Base-by-base conservation (phyloP, 495 filamentous ascomycete species). In the Chaetomium tenue region DNA sequence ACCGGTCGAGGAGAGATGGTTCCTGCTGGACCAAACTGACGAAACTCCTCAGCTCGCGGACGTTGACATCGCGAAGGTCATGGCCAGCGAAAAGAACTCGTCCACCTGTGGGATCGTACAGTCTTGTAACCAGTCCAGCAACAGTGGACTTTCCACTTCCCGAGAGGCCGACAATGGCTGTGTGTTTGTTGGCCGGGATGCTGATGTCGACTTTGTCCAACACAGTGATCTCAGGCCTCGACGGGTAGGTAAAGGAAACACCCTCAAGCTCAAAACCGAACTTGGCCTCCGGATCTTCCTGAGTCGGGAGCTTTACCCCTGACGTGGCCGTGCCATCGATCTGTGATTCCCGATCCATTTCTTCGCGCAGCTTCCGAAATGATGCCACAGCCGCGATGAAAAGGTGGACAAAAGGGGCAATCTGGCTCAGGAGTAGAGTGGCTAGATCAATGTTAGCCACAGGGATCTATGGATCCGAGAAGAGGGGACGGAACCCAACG, bases 201-300 rank as follows among this genome's bases (percentile, higher is more conserved):
- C 79, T 64, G 13, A 98, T 80, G 64, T 81, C 89, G 58, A 97
- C 88, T 60, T 89, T 85, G 50, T 89, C 75, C 81, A 97, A 89
- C 23, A 97, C 87, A 13, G 85, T 83, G 48, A 93, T 90, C 66
- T 94, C 90, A 0, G 93, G 89, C 28, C 94, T 82, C 0, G 91
- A 96, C 3, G 94, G 93, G 65, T 98, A 98, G 65, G 94, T 88
- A 68, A 95, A 92, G 70, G 89, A 92, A 66, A 97, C 81, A 58
- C 91, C 82, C 62, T 85, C 77, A 15, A 98, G 80, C 66, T 92
- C 86, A 58, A 97, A 85, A 26, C 92, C 93, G 25, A 88, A 80
- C 3, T 92, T 82, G 44, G 5, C 71, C 6, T 88, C 83, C 5
- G 11, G 3, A 20, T 46, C 59, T 26, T 15, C 83, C 44, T 39